Base-by-base conservation (phyloP, 2,329 filamentous ascomycete genomes). In the Chalara sp. region DNA sequence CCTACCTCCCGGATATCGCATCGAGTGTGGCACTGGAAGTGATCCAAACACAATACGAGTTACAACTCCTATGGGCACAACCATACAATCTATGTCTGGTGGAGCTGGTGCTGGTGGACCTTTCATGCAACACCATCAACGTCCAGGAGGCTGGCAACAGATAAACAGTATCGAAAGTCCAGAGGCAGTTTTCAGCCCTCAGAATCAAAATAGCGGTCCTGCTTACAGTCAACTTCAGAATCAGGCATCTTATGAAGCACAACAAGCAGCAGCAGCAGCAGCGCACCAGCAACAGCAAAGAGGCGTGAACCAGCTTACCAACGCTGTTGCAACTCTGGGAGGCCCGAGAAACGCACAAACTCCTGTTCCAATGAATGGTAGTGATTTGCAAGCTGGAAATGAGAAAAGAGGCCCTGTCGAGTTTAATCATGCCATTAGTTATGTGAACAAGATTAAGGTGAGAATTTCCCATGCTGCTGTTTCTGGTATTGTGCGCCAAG, bases 391-490 rank as follows among this genome's bases (percentile, higher is more conserved):
- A 70, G 71, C 79, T 68, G 71, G 78, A 69, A 71, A 88, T 66
- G 91, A 95, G 68, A 95, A 93, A 65, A 83, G 91, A 50, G 92
- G 91, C 0, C 93, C 93, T 1, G 93, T 99, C 13, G 93, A 99
- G 65, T 99, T 99, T 69, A 99, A 99, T 66, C 93, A 99, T 70
- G 93, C 93, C 0, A 99, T 99, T 57, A 97, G 91, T 67, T 99
- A 99, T 64, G 93, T 99, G 49, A 99, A 99, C 67, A 99, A 99
- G 72, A 99, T 99, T 63, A 99, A 99, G 84, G 91, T 93, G 72
- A 68, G 55, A 47, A 11, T 35, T 29, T 30, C 13, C n/a, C 37
- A 30, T 35, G 6, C 13, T 21, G n/a, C 44, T 13, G 11, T 6
- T 46, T 46, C 6, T 21, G 37, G 33, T 33, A 46, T 33, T 41